These are phyloP conservation scores for Stentor roeselii DNA, from an alignment of 73 alveolate genomes.

Conservation along the genomic window DNA sequence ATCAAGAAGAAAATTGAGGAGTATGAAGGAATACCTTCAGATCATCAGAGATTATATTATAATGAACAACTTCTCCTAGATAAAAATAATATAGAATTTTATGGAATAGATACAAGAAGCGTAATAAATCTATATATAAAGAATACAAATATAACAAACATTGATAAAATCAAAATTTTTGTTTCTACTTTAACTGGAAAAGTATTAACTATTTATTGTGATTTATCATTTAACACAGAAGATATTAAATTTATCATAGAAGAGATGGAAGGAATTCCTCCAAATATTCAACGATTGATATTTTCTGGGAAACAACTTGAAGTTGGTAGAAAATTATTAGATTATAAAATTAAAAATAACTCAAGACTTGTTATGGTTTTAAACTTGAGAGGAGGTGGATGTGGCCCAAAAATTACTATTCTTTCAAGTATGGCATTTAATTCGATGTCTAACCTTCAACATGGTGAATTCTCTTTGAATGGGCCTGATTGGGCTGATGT, in stretches of 20 bases:
- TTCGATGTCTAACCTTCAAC: neutral
- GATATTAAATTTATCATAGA: neutral
- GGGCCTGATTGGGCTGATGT: neutral
- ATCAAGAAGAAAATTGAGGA: conserved; percentile 2
- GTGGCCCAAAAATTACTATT: too few species aligned
- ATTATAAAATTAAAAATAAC: too few species aligned
- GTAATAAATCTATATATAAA: too few species aligned
- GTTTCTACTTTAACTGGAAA: too few species aligned
- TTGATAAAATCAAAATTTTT: too few species aligned
- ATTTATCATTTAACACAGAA: too few species aligned
- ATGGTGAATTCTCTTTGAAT: neutral
- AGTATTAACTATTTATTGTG: too few species aligned
- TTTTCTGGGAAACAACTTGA: neutral
- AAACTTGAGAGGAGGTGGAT: neutral
- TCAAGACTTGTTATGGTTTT: too few species aligned
- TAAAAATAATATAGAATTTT: neutral
- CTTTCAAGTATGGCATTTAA: neutral
- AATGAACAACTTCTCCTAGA: neutral
- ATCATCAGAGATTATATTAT: conserved; percentile 24
- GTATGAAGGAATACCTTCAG: conserved; percentile 26
- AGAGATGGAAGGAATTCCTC: neutral
- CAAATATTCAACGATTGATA: neutral
- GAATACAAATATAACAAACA: too few species aligned
- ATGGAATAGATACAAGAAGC: too few species aligned
- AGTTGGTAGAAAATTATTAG: neutral